Evolutionary conservation across 1,284 basidiomycete genomes (phyloP).

Genomic region (Papiliotrema fonsecae): DNA sequence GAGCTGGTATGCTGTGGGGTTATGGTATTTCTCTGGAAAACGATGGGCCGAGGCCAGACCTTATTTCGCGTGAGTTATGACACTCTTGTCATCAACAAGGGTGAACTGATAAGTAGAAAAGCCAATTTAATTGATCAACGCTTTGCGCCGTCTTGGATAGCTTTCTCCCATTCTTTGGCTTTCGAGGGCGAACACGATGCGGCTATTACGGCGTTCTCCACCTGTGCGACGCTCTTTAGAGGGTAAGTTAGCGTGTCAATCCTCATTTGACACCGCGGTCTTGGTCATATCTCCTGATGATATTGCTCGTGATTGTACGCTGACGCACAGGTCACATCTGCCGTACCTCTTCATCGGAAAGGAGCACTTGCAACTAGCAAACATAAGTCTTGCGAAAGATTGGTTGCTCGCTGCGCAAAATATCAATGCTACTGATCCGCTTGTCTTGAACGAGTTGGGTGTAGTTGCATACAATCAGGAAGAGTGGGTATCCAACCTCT

Average conservation of each 20-base stretch:
- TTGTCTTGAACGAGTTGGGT: conserved; percentile 86
- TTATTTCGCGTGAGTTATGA: conserved; percentile 72
- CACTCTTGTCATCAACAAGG: too few species aligned
- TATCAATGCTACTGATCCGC: conserved; percentile 79
- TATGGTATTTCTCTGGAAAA: conserved; percentile 85
- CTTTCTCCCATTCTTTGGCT: conserved; percentile 95
- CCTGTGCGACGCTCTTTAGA: conserved; percentile 87
- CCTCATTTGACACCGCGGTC: neutral
- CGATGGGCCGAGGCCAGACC: conserved; percentile 85
- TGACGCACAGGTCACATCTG: conserved; percentile 69
- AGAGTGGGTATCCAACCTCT: conserved; percentile 56
- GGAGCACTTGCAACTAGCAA: conserved; percentile 91
- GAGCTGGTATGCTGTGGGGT: conserved; percentile 97
- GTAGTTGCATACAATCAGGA: conserved; percentile 85
- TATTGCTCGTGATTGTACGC: neutral
- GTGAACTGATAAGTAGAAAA: too few species aligned
- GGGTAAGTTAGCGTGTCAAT: conserved; percentile 58
- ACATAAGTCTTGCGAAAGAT: conserved; percentile 75
- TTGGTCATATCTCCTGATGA: conserved; percentile 78
- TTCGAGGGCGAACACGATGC: conserved; percentile 97
- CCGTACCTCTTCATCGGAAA: conserved; percentile 95
- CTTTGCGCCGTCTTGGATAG: conserved; percentile 94
- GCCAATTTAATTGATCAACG: conserved; percentile 94
- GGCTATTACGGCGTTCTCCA: conserved; percentile 96
- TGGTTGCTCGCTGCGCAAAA: conserved; percentile 73